Conservation (phyloP, 164 flowering plant species). For the Kingdonia uniflora region DNA sequence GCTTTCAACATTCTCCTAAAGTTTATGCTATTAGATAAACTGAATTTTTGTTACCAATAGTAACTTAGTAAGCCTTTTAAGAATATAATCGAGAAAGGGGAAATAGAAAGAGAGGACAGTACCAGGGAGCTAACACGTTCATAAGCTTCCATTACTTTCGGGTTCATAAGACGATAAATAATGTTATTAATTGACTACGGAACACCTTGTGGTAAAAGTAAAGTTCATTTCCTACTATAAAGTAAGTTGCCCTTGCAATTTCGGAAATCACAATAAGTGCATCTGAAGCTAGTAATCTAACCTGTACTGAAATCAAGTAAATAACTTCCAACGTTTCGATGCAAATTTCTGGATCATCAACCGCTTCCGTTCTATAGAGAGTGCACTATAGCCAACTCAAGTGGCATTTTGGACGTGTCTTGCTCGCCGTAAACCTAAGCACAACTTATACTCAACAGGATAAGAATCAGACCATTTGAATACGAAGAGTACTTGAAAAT, state of each 20-base stretch:
- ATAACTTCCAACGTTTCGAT: constrained; percentile 71
- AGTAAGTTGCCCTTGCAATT: too few relatives aligned
- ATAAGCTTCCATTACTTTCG: constrained; percentile 90
- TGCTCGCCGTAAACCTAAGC: constrained; percentile 58
- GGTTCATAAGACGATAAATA: constrained; percentile 20
- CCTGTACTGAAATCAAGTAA: constrained; percentile 78
- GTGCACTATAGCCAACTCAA: constrained; percentile 74
- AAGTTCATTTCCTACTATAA: too few relatives aligned
- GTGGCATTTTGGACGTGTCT: constrained; percentile 90
- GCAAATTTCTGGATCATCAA: constrained; percentile 81
- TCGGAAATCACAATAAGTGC: too few relatives aligned
- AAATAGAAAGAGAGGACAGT: constrained; percentile 7
- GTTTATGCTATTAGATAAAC: too few relatives aligned
- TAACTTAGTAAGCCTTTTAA: neutral
- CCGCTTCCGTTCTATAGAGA: constrained; percentile 81
- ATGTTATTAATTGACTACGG: too few relatives aligned
- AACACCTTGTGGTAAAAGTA: too few relatives aligned
- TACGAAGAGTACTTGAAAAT: too few relatives aligned
- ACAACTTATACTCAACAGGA: neutral
- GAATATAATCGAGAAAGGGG: neutral
- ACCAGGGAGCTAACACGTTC: constrained; percentile 91
- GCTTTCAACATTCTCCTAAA: too few relatives aligned
- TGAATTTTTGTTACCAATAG: too few relatives aligned
- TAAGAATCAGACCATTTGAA: too few relatives aligned
- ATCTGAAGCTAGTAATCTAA: constrained; percentile 6